These are phyloP conservation scores for Lipomyces starkeyi DNA, from an alignment of 805 yeast genomes.

Conservation along the genomic window DNA sequence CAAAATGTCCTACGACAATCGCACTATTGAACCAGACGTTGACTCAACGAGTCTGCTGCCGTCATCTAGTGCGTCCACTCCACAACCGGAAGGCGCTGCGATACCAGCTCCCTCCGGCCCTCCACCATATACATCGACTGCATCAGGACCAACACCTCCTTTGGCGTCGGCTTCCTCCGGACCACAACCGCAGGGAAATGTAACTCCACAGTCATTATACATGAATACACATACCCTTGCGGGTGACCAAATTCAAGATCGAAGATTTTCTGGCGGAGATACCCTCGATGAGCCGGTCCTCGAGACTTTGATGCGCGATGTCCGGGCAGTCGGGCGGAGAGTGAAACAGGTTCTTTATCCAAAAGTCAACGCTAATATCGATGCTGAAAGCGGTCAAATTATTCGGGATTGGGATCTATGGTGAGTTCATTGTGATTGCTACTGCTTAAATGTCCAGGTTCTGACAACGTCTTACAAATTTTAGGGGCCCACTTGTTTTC, in stretches of 20 bases:
- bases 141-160: conserved; percentile 10
- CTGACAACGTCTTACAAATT: conserved; percentile 40
- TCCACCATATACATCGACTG: conserved; percentile 17
- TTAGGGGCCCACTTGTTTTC: conserved; percentile 73
- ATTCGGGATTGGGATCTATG: conserved; percentile 62
- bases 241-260: conserved; percentile 50
- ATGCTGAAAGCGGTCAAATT: conserved; percentile 38
- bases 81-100: conserved; percentile 4
- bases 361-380: conserved; percentile 38
- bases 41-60: conserved; percentile 9
- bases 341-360: conserved; percentile 55
- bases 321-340: conserved; percentile 53
- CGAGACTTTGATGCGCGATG: conserved; percentile 58
- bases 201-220: conserved; percentile 4
- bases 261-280: conserved; percentile 68
- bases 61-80: not conserved
- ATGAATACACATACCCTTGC: conserved; percentile 26
- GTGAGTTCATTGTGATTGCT: conserved; percentile 18
- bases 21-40: conserved; percentile 29
- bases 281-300: conserved; percentile 74
- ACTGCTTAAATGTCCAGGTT: not conserved
- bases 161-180: conserved; percentile 23
- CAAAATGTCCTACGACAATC: conserved; percentile 24
- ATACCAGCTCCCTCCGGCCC: conserved; percentile 8
- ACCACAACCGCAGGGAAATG: conserved; percentile 11